Percentiles rank a stretch among this genome's conserved stretches.
These are phyloP conservation scores for Cyanodermella asteris DNA, from an alignment of 2,329 filamentous ascomycete species.

Conservation along the genomic window DNA sequence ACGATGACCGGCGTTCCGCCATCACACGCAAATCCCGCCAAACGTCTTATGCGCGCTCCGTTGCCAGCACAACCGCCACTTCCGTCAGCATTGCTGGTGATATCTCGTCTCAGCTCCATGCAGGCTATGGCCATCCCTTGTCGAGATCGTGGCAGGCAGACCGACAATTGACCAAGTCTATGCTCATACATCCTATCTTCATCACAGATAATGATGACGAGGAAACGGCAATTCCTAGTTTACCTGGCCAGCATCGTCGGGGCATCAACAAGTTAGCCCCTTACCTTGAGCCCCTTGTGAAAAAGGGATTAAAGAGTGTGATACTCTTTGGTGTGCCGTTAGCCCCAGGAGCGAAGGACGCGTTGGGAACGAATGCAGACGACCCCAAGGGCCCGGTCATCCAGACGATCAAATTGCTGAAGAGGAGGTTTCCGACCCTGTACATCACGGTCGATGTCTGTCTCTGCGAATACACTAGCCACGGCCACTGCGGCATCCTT, in stretches of 20 bases:
- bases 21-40: constrained; percentile 20
- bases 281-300: constrained; percentile 67
- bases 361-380: constrained; percentile 75
- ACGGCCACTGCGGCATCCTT: constrained; percentile 92
- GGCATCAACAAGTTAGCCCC: constrained; percentile 70
- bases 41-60: constrained; percentile 19
- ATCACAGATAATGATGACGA: constrained; percentile 87
- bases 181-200: constrained; percentile 97
- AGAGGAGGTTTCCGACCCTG: constrained; percentile 66
- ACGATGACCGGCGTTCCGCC: constrained; percentile 12
- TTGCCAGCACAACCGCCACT: constrained; percentile 25
- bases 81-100: constrained; percentile 35
- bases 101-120: constrained; percentile 65
- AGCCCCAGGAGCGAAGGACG: constrained; percentile 61
- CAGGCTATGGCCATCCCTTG: constrained; percentile 61
- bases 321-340: constrained; percentile 92
- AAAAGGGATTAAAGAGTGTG: constrained; percentile 76
- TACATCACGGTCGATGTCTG: constrained; percentile 89
- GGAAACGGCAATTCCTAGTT: constrained; percentile 69
- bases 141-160: constrained; percentile 66
- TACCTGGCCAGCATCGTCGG: constrained; percentile 75
- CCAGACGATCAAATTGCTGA: constrained; percentile 60
- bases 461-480: constrained; percentile 94
- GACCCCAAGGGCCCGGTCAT: constrained; percentile 88
- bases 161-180: constrained; percentile 77